These are phyloP conservation scores for Serpula lacrymans DNA, from an alignment of 768 basidiomycete genomes.

Conservation along the genomic window DNA sequence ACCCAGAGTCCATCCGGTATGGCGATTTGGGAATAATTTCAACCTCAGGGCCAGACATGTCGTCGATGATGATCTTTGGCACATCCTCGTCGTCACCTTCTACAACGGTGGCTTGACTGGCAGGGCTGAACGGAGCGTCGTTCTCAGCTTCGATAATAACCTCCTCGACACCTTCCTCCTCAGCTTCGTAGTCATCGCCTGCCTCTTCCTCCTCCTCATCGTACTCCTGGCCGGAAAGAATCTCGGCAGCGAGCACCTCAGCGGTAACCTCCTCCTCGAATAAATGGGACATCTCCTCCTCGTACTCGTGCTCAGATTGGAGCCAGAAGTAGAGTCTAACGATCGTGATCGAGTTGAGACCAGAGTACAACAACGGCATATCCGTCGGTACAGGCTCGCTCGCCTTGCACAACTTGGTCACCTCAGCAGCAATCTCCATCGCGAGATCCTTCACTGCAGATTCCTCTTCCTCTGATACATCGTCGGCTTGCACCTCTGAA, in stretches of 20 bases:
- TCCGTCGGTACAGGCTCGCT: slow-evolving; percentile 23
- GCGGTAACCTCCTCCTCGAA: slow-evolving; percentile 30
- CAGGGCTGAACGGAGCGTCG: slow-evolving; percentile 8
- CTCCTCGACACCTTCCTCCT: slow-evolving; percentile 8
- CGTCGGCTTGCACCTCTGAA: too few relatives aligned
- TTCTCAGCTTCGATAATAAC: slow-evolving; percentile 4
- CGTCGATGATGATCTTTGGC: slow-evolving; percentile 9
- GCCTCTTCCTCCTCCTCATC: slow-evolving; percentile 6
- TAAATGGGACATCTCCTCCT: slow-evolving; percentile 24
- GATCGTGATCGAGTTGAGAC: slow-evolving; percentile 29
- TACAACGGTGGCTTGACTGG: slow-evolving; percentile 14
- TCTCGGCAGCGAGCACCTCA: slow-evolving; percentile 25
- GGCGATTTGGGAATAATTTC: too few relatives aligned
- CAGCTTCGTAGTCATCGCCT: slow-evolving; percentile 12
- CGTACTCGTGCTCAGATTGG: slow-evolving; percentile 29
- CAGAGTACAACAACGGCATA: slow-evolving; percentile 28
- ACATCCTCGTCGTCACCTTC: slow-evolving; percentile 18
- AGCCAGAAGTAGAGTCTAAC: slow-evolving; percentile 30
- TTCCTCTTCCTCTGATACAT: too few relatives aligned
- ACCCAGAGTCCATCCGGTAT: too few relatives aligned
- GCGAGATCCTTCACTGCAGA: slow-evolving; percentile 21
- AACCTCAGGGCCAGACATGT: slow-evolving; percentile 2
- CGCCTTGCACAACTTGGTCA: slow-evolving; percentile 27
- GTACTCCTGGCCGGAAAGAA: slow-evolving; percentile 18
- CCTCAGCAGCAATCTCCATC: slow-evolving; percentile 30